Evolutionary conservation across 1,139 yeast genomes (phyloP), one percentile per base, ranked within the genome.

Genomic region (Kurtzmaniella quercitrusa): DNA sequence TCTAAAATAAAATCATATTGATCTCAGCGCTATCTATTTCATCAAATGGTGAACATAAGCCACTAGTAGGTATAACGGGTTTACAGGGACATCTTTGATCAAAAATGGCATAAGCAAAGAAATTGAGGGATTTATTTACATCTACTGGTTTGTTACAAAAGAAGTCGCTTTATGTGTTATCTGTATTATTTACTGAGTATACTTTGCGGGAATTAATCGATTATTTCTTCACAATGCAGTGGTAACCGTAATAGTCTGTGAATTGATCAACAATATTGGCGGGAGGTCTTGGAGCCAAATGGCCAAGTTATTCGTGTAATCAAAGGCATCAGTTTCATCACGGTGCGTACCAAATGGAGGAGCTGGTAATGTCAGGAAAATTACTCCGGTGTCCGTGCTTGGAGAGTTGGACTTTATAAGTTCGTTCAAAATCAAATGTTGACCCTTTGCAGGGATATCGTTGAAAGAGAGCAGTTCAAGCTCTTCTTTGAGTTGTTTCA

Each of bases 241-340:
- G 0, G 98, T 93, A 1, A 93, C 98, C 0, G 98, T 93, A 70
- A 91, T 89, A 0, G 96, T 85, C 63, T 90, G 95, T 0, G 97
- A 88, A 58, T 93, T 91, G 45, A 93, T 73, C 48, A 93, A 64
- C 57, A 93, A 61, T 3, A 81, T 75, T 0, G 98, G 96, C 0
- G 96, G 96, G 39, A 93, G 65, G 9, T 77, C 89, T 43, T 81
- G 78, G 45, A 90, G 72, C 95, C 97, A 88, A 12, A 86, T 65
- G 40, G 90, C 85, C 45, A 93, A 68, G 51, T 85, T 85, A 45
- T 81, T 81, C 10, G 86, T 79, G 56, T 90, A 93, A 39, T 85
- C 90, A 44, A 81, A 67, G 39, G 95, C 77, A 23, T 82, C 93
- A 12, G 70, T 76, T 43, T 79, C 82, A 50, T 77, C 79, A 48